Conservation (phyloP, 257 asterid genomes). For the Thymus mandschuricus region DNA sequence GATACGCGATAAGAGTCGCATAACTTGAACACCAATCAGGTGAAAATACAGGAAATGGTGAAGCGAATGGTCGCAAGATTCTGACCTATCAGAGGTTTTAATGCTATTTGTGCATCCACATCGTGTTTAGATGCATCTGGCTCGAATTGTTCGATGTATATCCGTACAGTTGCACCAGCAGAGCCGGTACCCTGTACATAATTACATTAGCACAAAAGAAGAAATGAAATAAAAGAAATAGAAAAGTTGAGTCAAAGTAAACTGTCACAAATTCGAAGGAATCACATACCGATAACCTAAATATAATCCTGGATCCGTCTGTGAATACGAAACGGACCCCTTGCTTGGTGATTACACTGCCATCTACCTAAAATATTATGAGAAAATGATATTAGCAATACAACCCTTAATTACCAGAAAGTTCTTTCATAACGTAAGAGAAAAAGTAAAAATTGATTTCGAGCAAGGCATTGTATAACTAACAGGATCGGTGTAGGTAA, state of each 20-base stretch:
- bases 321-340: constrained; percentile 87
- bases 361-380: constrained; percentile 70
- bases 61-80: constrained; percentile 4
- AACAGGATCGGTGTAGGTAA: constrained; percentile 92
- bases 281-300: constrained; percentile 75
- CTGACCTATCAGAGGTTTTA: constrained; percentile 82
- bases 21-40: constrained; percentile 1
- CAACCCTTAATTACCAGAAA: constrained; percentile 5
- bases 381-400: constrained; percentile 24
- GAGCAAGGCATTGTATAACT: constrained; percentile 36
- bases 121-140: constrained; percentile 77
- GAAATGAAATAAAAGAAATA: background rate
- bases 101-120: constrained; percentile 83
- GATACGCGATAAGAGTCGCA: constrained; percentile 12
- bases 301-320: constrained; percentile 94
- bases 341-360: constrained; percentile 87
- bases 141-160: constrained; percentile 87
- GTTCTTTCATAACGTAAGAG: background rate
- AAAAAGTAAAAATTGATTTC: background rate
- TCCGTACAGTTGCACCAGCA: constrained; percentile 93
- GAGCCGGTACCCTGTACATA: constrained; percentile 86
- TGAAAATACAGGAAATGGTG: background rate
- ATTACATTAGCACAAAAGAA: constrained; percentile 20
- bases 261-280: background rate
- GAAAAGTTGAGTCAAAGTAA: background rate